Conservation (phyloP, 495 filamentous ascomycete genomes). For the Penicillium verhagenii region DNA sequence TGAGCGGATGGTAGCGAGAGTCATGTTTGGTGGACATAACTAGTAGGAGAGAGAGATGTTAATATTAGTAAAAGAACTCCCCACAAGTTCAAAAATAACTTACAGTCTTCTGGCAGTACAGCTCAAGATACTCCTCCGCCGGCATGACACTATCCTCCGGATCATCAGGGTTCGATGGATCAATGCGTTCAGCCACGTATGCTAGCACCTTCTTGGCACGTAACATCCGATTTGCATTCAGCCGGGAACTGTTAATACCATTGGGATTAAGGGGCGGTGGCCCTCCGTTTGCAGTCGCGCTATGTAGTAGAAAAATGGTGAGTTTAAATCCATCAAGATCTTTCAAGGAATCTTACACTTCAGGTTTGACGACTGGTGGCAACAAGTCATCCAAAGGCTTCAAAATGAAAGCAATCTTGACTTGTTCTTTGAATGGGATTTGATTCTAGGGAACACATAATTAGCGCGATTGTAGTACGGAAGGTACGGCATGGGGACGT, state of each 20-base stretch:
- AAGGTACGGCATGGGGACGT: constrained; percentile 1
- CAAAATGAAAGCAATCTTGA: constrained; percentile 89
- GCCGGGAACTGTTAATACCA: constrained; percentile 64
- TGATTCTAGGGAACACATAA: constrained; percentile 57
- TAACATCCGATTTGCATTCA: constrained; percentile 97
- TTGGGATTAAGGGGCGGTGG: constrained; percentile 14
- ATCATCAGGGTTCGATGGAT: constrained; percentile 54
- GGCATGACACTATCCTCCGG: constrained; percentile 60
- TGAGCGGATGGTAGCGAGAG: constrained; percentile 81
- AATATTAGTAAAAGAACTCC: constrained; percentile 5
- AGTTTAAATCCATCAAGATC: constrained; percentile 1
- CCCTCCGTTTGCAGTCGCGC: constrained; percentile 19
- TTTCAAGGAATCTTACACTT: constrained; percentile 42
- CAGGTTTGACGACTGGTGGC: constrained; percentile 64
- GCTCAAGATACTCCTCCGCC: constrained; percentile 88
- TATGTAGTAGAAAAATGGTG: constrained; percentile 1
- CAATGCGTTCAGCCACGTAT: constrained; percentile 90
- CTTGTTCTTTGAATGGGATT: constrained; percentile 82
- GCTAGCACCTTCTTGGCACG: constrained; percentile 91
- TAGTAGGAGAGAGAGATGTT: constrained; percentile 32
- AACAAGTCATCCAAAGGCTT: constrained; percentile 78
- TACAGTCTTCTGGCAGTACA: constrained; percentile 92
- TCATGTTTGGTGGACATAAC: constrained; percentile 73
- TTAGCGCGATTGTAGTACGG: not conserved
- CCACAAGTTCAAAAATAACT: constrained; percentile 22